These are phyloP conservation scores for Hymenoscyphus occultus DNA, from an alignment of 2,329 filamentous ascomycete species.

Conservation along the genomic window DNA sequence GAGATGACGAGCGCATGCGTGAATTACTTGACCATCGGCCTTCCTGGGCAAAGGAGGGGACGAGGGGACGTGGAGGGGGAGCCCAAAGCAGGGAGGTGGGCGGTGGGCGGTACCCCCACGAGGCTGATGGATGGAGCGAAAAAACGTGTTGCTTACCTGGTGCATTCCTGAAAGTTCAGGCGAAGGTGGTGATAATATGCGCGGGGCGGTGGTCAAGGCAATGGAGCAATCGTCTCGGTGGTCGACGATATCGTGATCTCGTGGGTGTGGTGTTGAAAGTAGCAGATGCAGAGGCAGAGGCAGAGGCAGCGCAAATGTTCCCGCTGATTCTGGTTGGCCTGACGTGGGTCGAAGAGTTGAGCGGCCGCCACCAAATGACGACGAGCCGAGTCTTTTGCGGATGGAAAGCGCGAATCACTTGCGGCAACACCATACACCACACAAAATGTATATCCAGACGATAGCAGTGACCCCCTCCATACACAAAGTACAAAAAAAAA, in stretches of 20 bases:
- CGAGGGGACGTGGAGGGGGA: not conserved
- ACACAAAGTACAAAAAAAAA: not conserved
- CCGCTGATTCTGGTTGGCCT: not conserved
- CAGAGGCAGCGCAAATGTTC: not conserved
- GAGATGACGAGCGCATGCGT: constrained; percentile 8
- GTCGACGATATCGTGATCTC: constrained; percentile 28
- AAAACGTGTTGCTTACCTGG: constrained; percentile 32
- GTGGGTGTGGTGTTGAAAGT: constrained; percentile 15
- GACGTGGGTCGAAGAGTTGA: not conserved
- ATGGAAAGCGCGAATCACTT: constrained; percentile 1
- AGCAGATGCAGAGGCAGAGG: not conserved
- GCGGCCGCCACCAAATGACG: not conserved
- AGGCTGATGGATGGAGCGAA: constrained; percentile 23
- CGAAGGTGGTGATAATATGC: constrained; percentile 12
- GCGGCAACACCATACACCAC: not conserved
- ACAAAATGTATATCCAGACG: too few relatives aligned
- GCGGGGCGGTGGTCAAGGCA: not conserved
- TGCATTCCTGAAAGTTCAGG: constrained; percentile 32
- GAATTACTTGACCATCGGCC: constrained; percentile 10
- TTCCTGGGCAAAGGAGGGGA: not conserved
- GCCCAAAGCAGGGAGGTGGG: not conserved
- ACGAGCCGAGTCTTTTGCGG: not conserved
- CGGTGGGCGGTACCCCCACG: constrained; percentile 13
- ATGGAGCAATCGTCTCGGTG: constrained; percentile 12
- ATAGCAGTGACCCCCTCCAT: too few relatives aligned